Conservation (phyloP, 1,284 basidiomycete genomes). For the Leccinum pallidistipes region DNA sequence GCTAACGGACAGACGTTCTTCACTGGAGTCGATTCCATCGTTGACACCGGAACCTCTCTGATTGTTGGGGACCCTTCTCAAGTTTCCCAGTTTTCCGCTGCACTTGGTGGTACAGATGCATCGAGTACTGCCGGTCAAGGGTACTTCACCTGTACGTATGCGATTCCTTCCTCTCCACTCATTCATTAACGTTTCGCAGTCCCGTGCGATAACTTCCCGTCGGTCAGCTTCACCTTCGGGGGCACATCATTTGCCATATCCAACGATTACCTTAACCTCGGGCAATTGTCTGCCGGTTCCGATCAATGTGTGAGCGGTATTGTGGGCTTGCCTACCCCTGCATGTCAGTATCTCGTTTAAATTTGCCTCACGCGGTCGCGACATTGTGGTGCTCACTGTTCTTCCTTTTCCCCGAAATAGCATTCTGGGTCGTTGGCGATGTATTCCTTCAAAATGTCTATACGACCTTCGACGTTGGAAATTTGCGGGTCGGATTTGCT, state of each 20-base stretch:
- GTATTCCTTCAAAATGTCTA: conserved; percentile 25
- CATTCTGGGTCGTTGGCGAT: conserved; percentile 20
- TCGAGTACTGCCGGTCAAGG: conserved; percentile 9
- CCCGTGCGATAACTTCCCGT: conserved; percentile 40
- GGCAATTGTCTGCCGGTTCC: conserved; percentile 27
- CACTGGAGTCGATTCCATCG: conserved; percentile 29
- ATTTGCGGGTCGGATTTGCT: conserved; percentile 22
- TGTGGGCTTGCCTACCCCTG: neutral
- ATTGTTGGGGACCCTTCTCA: conserved; percentile 47
- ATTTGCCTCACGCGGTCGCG: neutral
- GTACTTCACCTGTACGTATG: conserved; percentile 20
- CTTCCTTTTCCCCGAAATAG: conserved; percentile 1
- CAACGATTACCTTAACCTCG: conserved; percentile 35
- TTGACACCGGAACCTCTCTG: conserved; percentile 48
- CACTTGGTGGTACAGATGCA: conserved; percentile 14
- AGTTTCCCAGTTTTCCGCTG: conserved; percentile 41
- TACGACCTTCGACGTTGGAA: conserved; percentile 17
- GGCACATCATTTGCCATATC: conserved; percentile 23
- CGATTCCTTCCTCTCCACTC: neutral
- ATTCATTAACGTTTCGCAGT: conserved; percentile 33
- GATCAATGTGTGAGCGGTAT: conserved; percentile 35
- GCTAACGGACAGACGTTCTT: conserved; percentile 14
- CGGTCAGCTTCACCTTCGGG: conserved; percentile 44
- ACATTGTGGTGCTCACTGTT: neutral
- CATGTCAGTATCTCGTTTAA: conserved; percentile 7